These are phyloP conservation scores for Neurospora terricola DNA, from an alignment of 495 filamentous ascomycete species.

Conservation along the genomic window DNA sequence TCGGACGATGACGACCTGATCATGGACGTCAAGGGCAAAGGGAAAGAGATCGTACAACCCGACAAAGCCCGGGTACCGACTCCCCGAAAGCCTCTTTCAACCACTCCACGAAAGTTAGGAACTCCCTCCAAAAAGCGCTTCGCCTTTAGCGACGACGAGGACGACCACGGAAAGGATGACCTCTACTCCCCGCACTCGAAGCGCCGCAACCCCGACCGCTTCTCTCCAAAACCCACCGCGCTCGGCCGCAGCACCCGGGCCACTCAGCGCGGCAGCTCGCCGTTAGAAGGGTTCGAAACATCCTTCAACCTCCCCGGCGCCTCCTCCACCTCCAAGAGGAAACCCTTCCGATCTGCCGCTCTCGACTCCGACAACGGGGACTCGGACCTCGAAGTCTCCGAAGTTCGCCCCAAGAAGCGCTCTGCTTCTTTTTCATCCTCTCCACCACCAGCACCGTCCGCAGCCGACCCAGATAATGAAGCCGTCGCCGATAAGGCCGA, in stretches of 20 bases:
- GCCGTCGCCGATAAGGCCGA: slow-evolving; percentile 43
- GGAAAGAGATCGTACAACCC: slow-evolving; percentile 14
- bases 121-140: neutral
- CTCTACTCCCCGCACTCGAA: neutral
- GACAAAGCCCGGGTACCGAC: neutral
- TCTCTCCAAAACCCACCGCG: neutral
- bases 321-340: neutral
- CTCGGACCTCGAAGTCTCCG: neutral
- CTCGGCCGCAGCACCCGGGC: neutral
- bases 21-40: slow-evolving; percentile 24
- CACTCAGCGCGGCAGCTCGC: neutral
- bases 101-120: neutral
- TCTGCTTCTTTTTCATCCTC: neutral
- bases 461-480: neutral
- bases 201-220: neutral
- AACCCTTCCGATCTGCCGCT: neutral
- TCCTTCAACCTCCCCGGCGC: neutral
- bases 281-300: neutral
- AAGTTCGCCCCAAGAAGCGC: neutral
- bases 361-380: neutral
- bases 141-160: neutral
- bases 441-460: neutral
- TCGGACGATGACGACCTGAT: slow-evolving; percentile 16
- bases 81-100: neutral
- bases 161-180: neutral